Evolutionary conservation across 2,329 filamentous ascomycete genomes (phyloP).

Genomic region (Talaromyces sp.): DNA sequence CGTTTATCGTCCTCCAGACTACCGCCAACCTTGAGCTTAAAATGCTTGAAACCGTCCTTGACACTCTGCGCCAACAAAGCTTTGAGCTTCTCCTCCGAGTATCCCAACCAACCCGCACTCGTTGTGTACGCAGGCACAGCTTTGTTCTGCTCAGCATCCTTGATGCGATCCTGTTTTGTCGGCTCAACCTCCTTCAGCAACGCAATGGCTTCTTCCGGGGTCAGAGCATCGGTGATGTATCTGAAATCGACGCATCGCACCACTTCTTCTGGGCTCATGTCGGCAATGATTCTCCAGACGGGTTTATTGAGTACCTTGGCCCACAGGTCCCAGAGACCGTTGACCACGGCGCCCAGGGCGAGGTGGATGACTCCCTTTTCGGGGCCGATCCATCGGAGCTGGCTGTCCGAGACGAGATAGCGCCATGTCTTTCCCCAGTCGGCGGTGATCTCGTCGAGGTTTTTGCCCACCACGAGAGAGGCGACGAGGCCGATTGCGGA

Average conservation of each 20-base stretch:
- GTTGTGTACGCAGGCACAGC: slow-evolving; percentile 91
- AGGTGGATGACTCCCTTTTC: slow-evolving; percentile 94
- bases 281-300: slow-evolving; percentile 82
- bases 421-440: slow-evolving; percentile 89
- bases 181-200: slow-evolving; percentile 62
- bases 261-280: slow-evolving; percentile 84
- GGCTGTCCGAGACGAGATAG: slow-evolving; percentile 83
- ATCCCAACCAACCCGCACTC: slow-evolving; percentile 86
- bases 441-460: slow-evolving; percentile 68
- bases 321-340: slow-evolving; percentile 95
- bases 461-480: slow-evolving; percentile 68
- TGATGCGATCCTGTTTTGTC: slow-evolving; percentile 65
- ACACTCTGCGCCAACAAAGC: slow-evolving; percentile 67
- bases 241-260: slow-evolving; percentile 88
- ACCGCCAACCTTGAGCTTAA: slow-evolving; percentile 85
- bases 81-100: slow-evolving; percentile 82
- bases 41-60: slow-evolving; percentile 71
- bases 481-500: slow-evolving; percentile 73
- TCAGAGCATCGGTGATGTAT: slow-evolving; percentile 91
- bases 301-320: slow-evolving; percentile 80
- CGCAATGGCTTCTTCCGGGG: slow-evolving; percentile 71
- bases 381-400: slow-evolving; percentile 88
- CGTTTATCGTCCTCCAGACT: slow-evolving; percentile 66
- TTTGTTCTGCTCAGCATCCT: slow-evolving; percentile 65
- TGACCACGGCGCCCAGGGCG: slow-evolving; percentile 80